Conservation (phyloP, 2,329 filamentous ascomycete species). For the Cadophora sp. region DNA sequence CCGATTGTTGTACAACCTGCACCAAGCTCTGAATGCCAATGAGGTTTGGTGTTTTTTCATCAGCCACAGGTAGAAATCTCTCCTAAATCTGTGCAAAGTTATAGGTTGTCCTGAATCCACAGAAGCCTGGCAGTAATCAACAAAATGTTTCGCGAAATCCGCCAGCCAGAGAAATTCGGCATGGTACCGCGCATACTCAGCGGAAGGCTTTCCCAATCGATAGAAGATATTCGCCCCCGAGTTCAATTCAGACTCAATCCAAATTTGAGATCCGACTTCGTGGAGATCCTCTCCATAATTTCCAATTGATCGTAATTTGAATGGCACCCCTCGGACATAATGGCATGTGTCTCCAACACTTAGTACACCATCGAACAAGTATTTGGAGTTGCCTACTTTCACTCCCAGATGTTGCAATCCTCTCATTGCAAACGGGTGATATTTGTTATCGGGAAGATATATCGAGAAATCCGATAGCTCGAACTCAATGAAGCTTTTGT, state of each 20-base stretch:
- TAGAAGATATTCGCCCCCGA: slow-evolving; percentile 64
- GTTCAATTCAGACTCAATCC: slow-evolving; percentile 64
- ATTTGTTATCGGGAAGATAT: slow-evolving; percentile 51
- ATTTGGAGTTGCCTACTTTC: slow-evolving; percentile 29
- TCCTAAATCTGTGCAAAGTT: slow-evolving; percentile 62
- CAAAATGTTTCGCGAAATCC: slow-evolving; percentile 72
- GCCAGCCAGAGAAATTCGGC: slow-evolving; percentile 73
- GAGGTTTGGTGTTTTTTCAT: slow-evolving; percentile 51
- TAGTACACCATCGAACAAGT: slow-evolving; percentile 67
- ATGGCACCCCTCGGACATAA: slow-evolving; percentile 63
- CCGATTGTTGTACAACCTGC: slow-evolving; percentile 52
- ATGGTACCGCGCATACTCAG: slow-evolving; percentile 68
- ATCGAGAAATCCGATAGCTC: slow-evolving; percentile 64
- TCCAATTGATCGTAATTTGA: slow-evolving; percentile 67
- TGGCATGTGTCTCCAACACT: slow-evolving; percentile 48
- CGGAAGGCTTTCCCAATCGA: slow-evolving; percentile 59
- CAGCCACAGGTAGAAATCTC: slow-evolving; percentile 65
- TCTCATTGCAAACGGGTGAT: slow-evolving; percentile 57
- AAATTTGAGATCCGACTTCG: slow-evolving; percentile 62
- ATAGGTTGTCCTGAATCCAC: slow-evolving; percentile 51
- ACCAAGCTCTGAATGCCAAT: slow-evolving; percentile 60
- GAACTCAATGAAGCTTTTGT: slow-evolving; percentile 50
- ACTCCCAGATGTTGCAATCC: slow-evolving; percentile 60
- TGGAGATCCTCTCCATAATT: slow-evolving; percentile 63
- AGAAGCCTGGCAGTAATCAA: slow-evolving; percentile 61